These are phyloP conservation scores for Mortierella sp. DNA, from an alignment of 371 early-diverging fungal species.

Conservation along the genomic window DNA sequence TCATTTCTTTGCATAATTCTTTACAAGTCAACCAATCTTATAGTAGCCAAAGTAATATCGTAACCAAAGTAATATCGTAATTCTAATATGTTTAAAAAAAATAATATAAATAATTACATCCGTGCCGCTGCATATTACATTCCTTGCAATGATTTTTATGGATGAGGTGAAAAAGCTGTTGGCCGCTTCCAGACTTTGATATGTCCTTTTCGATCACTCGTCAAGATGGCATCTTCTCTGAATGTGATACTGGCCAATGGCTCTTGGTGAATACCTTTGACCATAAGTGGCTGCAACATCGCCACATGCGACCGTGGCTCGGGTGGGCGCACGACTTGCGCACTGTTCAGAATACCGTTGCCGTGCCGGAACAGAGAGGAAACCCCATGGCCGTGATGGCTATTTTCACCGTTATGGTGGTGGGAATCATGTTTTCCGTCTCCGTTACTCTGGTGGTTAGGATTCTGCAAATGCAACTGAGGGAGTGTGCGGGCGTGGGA, in stretches of 20 bases:
- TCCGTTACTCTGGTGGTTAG: constrained; percentile 3
- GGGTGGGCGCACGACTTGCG: constrained; percentile 66
- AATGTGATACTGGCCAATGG: constrained; percentile 82
- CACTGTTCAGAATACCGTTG: constrained; percentile 24
- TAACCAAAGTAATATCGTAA: too few species aligned
- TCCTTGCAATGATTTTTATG: not conserved
- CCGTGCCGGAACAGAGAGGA: constrained; percentile 53
- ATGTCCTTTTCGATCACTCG: constrained; percentile 84
- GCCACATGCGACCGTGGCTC: constrained; percentile 79
- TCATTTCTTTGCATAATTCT: constrained; percentile 66
- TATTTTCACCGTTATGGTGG: not conserved
- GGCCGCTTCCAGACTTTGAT: constrained; percentile 89
- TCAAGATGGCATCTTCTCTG: constrained; percentile 86
- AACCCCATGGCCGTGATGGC: constrained; percentile 58
- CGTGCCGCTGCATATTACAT: too few species aligned
- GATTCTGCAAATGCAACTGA: constrained; percentile 24
- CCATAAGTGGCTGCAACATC: constrained; percentile 83
- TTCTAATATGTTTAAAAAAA: too few species aligned
- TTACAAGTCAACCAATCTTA: constrained; percentile 9
- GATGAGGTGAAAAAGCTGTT: constrained; percentile 4
- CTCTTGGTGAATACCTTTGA: constrained; percentile 77
- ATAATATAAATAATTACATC: not conserved
- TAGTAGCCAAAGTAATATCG: too few species aligned
- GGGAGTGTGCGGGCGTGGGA: constrained; percentile 36
- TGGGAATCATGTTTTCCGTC: constrained; percentile 16